Evolutionary conservation across 2,329 filamentous ascomycete species (phyloP).

Genomic region (Chaetothyriales sp.): DNA sequence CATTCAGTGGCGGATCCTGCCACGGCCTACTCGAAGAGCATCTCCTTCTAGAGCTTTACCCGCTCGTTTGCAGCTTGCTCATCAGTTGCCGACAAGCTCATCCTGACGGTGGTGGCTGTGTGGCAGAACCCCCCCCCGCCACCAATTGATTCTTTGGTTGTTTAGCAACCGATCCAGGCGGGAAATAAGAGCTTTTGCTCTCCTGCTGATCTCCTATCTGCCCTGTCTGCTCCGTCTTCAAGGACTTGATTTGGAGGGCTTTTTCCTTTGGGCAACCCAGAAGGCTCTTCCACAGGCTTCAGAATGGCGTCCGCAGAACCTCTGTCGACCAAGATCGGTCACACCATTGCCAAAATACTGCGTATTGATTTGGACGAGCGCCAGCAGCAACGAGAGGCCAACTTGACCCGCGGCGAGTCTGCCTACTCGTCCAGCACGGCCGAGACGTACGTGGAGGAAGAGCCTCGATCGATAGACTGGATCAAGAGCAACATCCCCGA

Average conservation of each 20-base stretch:
- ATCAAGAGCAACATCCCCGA: slow-evolving; percentile 49
- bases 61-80: background rate
- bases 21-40: background rate
- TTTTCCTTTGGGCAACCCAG: no score
- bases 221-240: background rate
- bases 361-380: slow-evolving; percentile 66
- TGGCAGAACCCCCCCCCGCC: no score
- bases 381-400: slow-evolving; percentile 39
- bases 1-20: background rate
- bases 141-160: no score
- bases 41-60: background rate
- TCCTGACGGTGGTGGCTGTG: no score
- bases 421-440: slow-evolving; percentile 57
- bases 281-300: background rate
- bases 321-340: slow-evolving; percentile 46
- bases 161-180: no score
- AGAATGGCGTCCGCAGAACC: slow-evolving; percentile 5
- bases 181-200: background rate
- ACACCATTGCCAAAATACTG: slow-evolving; percentile 59
- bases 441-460: slow-evolving; percentile 68
- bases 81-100: background rate
- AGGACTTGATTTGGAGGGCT: background rate
- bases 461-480: slow-evolving; percentile 63
- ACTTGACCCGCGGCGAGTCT: slow-evolving; percentile 60
- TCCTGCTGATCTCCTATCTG: background rate